Conservation (phyloP, 192 early-diverging fungal species). For the Podila verticillata region DNA sequence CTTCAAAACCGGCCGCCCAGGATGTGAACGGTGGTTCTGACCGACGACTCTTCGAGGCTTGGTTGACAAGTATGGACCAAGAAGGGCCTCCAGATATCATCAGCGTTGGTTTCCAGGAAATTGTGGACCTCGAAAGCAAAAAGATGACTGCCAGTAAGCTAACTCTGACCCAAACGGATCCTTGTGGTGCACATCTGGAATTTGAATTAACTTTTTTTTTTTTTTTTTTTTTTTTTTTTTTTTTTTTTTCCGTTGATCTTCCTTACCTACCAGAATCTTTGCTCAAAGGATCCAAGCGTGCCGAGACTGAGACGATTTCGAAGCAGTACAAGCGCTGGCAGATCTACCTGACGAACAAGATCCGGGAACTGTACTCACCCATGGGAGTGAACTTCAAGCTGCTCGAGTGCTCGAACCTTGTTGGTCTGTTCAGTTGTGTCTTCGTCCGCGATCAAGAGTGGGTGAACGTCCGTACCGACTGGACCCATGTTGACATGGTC, state of each 20-base stretch:
- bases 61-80: conserved; percentile 56
- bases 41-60: conserved; percentile 54
- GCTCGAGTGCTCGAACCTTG: conserved; percentile 81
- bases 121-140: conserved; percentile 86
- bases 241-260: too few relatives aligned
- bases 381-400: conserved; percentile 60
- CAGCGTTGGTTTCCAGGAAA: conserved; percentile 87
- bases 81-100: conserved; percentile 77
- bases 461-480: conserved; percentile 56
- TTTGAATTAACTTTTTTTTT: conserved; percentile 39
- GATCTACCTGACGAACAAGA: conserved; percentile 70
- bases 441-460: conserved; percentile 75
- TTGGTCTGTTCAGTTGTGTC: conserved; percentile 91
- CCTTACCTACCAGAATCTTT: conserved; percentile 55
- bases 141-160: conserved; percentile 76
- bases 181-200: conserved; percentile 28
- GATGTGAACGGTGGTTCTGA: conserved; percentile 64
- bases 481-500: conserved; percentile 74
- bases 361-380: conserved; percentile 62
- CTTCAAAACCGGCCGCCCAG: conserved; percentile 84
- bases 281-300: conserved; percentile 64
- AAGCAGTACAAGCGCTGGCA: conserved; percentile 88
- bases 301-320: conserved; percentile 65
- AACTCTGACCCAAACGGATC: background rate
- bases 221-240: too few relatives aligned